Evolutionary conservation across 169 alveolate genomes (phyloP).

Genomic region (Besnoitia besnoiti): DNA sequence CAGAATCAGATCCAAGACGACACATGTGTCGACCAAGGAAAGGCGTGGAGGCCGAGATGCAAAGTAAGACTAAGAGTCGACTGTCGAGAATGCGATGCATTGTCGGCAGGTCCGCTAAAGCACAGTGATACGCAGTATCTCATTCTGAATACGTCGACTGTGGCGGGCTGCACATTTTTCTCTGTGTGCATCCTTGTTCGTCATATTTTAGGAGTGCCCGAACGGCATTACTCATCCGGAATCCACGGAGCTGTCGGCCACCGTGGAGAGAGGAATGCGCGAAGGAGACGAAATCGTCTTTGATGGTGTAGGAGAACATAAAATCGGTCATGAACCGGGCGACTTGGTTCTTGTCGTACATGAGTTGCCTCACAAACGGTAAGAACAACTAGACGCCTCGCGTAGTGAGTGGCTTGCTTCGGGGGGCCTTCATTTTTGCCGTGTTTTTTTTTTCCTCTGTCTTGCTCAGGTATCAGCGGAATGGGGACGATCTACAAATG

Average conservation of each 20-base stretch:
- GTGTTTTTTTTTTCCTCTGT: background rate
- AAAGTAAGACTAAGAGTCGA: background rate
- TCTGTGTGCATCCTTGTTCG: no score
- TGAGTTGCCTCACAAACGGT: slow-evolving; percentile 71
- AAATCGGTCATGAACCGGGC: slow-evolving; percentile 74
- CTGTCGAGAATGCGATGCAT: background rate
- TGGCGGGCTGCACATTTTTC: no score
- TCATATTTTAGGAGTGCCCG: slow-evolving; percentile 73
- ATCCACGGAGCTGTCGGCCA: slow-evolving; percentile 68
- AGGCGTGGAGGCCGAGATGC: slow-evolving; percentile 76
- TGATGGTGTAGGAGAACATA: slow-evolving; percentile 77
- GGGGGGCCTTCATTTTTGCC: background rate
- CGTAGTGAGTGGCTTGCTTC: background rate
- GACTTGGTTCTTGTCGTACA: slow-evolving; percentile 69
- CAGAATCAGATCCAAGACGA: slow-evolving; percentile 77
- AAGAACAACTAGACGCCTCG: background rate
- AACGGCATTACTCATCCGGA: slow-evolving; percentile 74
- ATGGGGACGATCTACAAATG: slow-evolving; percentile 73
- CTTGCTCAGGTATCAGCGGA: slow-evolving; percentile 55
- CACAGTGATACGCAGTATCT: no score
- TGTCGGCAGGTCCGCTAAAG: background rate
- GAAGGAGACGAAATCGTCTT: slow-evolving; percentile 72
- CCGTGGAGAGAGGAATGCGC: slow-evolving; percentile 74
- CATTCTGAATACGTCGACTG: no score
- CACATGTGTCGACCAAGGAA: slow-evolving; percentile 72